Evolutionary conservation across 2,329 filamentous ascomycete genomes (phyloP), one percentile per base, ranked within the genome.

Genomic region (Ceratocystis alfenasii): DNA sequence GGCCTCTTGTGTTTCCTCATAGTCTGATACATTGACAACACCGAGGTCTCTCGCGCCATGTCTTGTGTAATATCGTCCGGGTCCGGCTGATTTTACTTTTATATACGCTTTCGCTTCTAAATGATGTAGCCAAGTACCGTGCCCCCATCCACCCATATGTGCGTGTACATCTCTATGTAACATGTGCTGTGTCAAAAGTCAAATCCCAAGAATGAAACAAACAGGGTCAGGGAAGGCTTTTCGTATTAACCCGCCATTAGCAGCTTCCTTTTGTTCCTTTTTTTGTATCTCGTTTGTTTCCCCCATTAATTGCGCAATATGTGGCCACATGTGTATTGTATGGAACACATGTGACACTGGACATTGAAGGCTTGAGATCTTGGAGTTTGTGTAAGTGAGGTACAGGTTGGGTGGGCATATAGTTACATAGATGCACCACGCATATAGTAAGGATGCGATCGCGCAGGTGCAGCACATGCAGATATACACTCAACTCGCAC

Each of bases 161-260:
- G 36, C 3, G 3, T 41, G 36, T 41, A 41, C 10, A 8, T 41
- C 36, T 41, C 36, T 41, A 41, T 12, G 36, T 3, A 41, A 12
- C 36, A 12, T 41, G 36, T 41, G 36, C 36, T 41, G 46, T n/a
- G 20, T 28, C 5, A 33, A 10, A 59, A 33, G 25, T 30, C 28
- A 28, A 25, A 53, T n/a, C 53, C 53, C 12, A 33, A 59, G 53
- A 59, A 59, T 59, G 53, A 59, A 59, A 59, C 53, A 33, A 59
- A 59, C 53, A 59, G 7, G 53, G 33, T 12, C 28, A 59, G 53
- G 53, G 53, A 33, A 20, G 53, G 53, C 25, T 30, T n/a, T n/a
- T 59, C 53, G 53, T 59, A 59, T 59, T 53, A 28, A 12, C 36
- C 36, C 36, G 25, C 4, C 5, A 57, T 28, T 33, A 36, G 53